phyloP scores from a whole-genome alignment of 176 grass and related monocot genomes.

The Chloris gayana region DNA sequence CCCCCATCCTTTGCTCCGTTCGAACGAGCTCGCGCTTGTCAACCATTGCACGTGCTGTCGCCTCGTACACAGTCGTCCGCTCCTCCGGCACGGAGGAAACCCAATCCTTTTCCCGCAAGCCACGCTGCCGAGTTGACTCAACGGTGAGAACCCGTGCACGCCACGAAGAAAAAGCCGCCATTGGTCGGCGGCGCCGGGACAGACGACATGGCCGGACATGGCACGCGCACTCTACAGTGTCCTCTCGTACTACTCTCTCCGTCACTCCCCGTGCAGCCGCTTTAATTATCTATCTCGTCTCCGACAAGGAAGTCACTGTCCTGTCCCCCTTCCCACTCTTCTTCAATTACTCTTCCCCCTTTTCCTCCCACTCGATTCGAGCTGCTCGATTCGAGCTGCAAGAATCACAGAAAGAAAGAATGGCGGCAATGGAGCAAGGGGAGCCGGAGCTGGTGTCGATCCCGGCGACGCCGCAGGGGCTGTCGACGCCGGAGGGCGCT shows the following conservation, averaged over 20 bases:
- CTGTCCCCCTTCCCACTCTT: constrained; percentile 4
- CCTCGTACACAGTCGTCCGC: background rate
- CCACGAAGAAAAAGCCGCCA: background rate
- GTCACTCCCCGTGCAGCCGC: constrained; percentile 31
- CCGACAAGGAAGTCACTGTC: constrained; percentile 25
- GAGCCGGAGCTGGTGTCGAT: constrained; percentile 94
- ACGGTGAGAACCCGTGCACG: background rate
- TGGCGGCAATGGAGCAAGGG: constrained; percentile 14
- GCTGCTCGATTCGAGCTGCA: background rate
- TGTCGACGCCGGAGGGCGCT: constrained; percentile 63
- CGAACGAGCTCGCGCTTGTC: background rate
- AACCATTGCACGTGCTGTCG: background rate
- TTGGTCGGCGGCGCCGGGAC: no score
- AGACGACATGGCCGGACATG: constrained; percentile 10
- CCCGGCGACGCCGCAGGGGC: constrained; percentile 72
- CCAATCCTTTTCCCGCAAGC: background rate
- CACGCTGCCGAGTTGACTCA: background rate
- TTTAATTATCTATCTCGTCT: constrained; percentile 16
- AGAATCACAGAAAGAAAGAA: constrained; percentile 2
- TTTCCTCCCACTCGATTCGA: background rate
- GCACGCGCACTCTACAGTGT: constrained; percentile 7
- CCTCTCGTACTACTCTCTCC: constrained; percentile 37
- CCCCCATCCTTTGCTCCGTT: no score
- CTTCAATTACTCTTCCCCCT: background rate
- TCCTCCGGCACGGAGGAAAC: background rate